A percentile compares a stretch with the other conserved stretches of the same genome.
Conservation (phyloP, 139 green algal genomes). For the Chlorella sp. region DNA sequence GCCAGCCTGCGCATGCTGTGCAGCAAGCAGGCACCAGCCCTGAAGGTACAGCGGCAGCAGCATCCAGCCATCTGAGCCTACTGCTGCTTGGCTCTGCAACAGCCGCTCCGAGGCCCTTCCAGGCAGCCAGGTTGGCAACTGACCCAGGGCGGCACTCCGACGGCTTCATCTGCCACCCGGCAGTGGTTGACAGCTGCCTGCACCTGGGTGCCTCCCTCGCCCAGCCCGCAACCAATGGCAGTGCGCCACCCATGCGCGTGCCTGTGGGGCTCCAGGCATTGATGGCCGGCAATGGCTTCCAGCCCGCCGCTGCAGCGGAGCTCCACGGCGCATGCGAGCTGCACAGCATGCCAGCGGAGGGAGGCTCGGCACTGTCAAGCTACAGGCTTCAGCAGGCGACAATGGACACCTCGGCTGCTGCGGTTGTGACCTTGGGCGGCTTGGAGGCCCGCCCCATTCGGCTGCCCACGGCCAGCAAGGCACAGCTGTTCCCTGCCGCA, state of each 20-base stretch:
- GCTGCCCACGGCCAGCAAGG: neutral
- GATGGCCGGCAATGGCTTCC: too few relatives aligned
- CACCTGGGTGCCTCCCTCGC: neutral
- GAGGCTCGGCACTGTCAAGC: neutral
- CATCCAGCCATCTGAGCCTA: too few relatives aligned
- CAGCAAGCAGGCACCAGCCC: neutral
- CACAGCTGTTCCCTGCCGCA: too few relatives aligned
- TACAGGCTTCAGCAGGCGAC: neutral
- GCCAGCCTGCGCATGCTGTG: neutral
- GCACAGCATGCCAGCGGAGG: too few relatives aligned
- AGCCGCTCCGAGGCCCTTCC: neutral
- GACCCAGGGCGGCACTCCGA: neutral
- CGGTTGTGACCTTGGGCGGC: neutral
- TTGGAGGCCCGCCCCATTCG: neutral
- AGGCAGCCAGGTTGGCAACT: neutral
- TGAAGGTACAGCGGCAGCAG: too few relatives aligned
- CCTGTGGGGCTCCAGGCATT: too few relatives aligned
- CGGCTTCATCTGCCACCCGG: neutral
- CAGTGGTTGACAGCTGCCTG: conserved; percentile 1
- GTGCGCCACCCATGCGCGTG: too few relatives aligned
- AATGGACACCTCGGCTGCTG: neutral
- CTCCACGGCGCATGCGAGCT: too few relatives aligned
- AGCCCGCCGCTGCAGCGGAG: too few relatives aligned
- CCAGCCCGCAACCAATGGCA: too few relatives aligned
- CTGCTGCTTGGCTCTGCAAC: too few relatives aligned